Base-by-base conservation (phyloP, 1,284 basidiomycete genomes). In the Cryptococcus amylolentus region DNA sequence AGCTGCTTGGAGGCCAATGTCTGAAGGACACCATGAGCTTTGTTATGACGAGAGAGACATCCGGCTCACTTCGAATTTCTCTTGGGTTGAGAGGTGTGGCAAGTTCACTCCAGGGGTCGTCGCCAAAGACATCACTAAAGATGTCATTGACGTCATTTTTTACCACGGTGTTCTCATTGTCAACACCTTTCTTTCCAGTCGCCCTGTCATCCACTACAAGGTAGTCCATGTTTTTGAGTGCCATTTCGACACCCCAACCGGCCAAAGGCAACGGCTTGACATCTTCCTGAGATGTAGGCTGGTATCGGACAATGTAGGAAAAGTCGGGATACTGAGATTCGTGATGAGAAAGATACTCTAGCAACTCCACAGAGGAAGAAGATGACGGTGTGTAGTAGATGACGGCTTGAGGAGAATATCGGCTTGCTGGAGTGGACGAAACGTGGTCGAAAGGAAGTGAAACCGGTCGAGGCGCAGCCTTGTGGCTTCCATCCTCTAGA, bases 211-310 rank as follows among this genome's bases (percentile, higher is more conserved):
- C 93, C 3, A 98, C 81, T 3, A 89, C 92, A 14, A 98, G 84
- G 71, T 98, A 98, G 72, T 98, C 95, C 79, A 86, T 97, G 78
- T 95, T 97, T 80, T 98, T 98, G 65, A 98, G 78, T 66, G 96
- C 91, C 54, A 98, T 81, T 28, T 88, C 83, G 7, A 94, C 92
- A 4, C 94, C 94, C 67, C 91, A 98, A 6, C 95, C 94, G 7
- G 88, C 85, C 5, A 98, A 78, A 60, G 83, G 82, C 12, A 73
- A 74, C 28, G 60, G 61, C 13, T 35, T 40, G 13, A 43, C 9
- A 1, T 4, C 60, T 31, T 18, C 23, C 3, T 57, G 40, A 1
- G 58, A 47, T 4, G 47, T 27, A 5, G 82, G 80, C 13, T 84
- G 79, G 59, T 86, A 86, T 13, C 91, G 83, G 53, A 92, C 82